Evolutionary conservation across 2,329 filamentous ascomycete genomes (phyloP).

Genomic region (Cytospora piceae): DNA sequence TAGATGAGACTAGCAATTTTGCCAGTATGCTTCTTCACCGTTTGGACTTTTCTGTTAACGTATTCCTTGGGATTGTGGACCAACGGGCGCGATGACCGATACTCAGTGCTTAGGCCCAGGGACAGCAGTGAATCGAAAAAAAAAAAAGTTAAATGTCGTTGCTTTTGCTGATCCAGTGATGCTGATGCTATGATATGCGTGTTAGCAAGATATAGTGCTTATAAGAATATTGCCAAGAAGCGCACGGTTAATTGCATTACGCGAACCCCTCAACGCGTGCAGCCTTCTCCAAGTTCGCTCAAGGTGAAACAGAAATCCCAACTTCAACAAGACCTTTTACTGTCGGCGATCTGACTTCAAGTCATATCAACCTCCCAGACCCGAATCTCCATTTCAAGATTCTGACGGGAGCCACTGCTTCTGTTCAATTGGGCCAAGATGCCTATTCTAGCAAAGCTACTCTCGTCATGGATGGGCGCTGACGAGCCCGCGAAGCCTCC

Average conservation of each 20-base stretch:
- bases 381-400: neutral
- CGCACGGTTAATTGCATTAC: neutral
- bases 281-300: neutral
- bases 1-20: neutral
- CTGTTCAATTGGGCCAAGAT: neutral
- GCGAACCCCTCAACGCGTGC: neutral
- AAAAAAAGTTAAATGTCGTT: neutral
- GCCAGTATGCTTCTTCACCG: neutral
- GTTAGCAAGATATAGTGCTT: neutral
- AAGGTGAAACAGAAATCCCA: neutral
- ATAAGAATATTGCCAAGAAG: neutral
- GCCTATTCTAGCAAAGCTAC: conserved; percentile 22
- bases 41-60: neutral
- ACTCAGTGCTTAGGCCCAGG: no score
- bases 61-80: neutral
- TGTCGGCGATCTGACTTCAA: neutral
- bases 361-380: neutral
- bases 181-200: neutral
- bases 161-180: neutral
- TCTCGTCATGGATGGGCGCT: conserved; percentile 17
- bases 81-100: no score
- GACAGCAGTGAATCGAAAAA: no score
- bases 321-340: neutral
- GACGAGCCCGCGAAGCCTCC: conserved; percentile 18
- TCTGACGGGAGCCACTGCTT: neutral